phyloP scores from a whole-genome alignment of 306 rosid species.

The Ammopiptanthus mongolicus region DNA sequence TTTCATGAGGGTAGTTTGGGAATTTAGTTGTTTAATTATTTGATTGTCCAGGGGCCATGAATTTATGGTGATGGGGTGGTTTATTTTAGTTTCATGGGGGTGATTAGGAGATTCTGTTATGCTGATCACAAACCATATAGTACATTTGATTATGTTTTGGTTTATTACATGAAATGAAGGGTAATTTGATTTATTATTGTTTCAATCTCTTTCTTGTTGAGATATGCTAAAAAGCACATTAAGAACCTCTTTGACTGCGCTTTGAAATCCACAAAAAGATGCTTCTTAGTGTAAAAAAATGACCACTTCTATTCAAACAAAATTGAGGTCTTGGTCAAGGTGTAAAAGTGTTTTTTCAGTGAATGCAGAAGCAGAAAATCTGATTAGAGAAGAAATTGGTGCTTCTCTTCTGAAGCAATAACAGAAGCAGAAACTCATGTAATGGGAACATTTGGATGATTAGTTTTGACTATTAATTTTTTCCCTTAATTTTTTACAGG shows the following conservation, averaged over 20 bases:
- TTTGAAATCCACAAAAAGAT: neutral
- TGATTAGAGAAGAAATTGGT: neutral
- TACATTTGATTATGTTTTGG: neutral
- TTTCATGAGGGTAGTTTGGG: neutral
- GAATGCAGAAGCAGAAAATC: neutral
- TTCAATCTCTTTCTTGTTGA: neutral
- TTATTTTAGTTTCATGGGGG: neutral
- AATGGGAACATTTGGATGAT: neutral
- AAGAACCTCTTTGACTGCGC: neutral
- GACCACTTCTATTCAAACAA: neutral
- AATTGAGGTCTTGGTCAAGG: neutral
- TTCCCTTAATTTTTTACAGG: constrained; percentile 32
- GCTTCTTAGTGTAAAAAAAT: neutral
- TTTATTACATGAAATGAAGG: neutral
- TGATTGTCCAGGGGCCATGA: neutral
- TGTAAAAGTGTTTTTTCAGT: neutral
- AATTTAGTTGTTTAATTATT: neutral
- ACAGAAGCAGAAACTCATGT: neutral
- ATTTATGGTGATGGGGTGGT: neutral
- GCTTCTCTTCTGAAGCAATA: neutral
- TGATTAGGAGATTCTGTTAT: neutral
- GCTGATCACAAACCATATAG: no score
- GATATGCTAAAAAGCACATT: neutral
- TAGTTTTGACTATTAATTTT: neutral
- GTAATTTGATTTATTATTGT: neutral